These are phyloP conservation scores for Chiua virens DNA, from an alignment of 768 basidiomycete species.

Conservation along the genomic window DNA sequence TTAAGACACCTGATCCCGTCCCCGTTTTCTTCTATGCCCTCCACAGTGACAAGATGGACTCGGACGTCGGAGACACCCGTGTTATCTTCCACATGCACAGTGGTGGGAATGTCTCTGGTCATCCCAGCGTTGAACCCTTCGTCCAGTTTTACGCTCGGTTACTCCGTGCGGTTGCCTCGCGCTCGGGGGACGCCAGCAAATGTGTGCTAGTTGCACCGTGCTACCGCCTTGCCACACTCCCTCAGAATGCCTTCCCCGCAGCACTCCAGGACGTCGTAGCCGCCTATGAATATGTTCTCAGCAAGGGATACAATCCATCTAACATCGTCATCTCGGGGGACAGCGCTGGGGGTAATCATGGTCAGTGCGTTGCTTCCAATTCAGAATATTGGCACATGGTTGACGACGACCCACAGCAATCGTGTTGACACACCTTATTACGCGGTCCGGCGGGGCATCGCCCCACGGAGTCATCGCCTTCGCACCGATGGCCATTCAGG, in stretches of 20 bases:
- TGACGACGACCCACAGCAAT: constrained; percentile 16
- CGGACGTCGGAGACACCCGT: neutral
- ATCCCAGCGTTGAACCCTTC: constrained; percentile 11
- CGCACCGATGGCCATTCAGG: constrained; percentile 37
- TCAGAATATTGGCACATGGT: too few relatives aligned
- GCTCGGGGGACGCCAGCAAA: neutral
- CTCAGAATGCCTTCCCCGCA: constrained; percentile 23
- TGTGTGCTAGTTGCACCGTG: constrained; percentile 21
- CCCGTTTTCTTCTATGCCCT: constrained; percentile 22
- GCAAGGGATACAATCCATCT: constrained; percentile 19
- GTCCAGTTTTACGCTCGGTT: constrained; percentile 3
- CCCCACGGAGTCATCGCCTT: constrained; percentile 58
- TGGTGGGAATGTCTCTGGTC: constrained; percentile 17
- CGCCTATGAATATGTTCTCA: constrained; percentile 26
- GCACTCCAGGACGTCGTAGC: constrained; percentile 24
- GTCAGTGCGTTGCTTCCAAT: constrained; percentile 10
- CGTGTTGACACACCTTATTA: constrained; percentile 32
- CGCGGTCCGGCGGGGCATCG: constrained; percentile 52
- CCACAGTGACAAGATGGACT: neutral
- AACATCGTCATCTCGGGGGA: constrained; percentile 24
- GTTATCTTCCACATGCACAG: constrained; percentile 27
- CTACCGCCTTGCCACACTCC: constrained; percentile 25
- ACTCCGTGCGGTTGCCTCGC: constrained; percentile 8
- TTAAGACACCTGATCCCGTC: constrained; percentile 17
- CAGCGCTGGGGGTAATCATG: constrained; percentile 27